phyloP scores from a whole-genome alignment of 108 stramenopile species.

The Nannochloropsis gaditana region DNA sequence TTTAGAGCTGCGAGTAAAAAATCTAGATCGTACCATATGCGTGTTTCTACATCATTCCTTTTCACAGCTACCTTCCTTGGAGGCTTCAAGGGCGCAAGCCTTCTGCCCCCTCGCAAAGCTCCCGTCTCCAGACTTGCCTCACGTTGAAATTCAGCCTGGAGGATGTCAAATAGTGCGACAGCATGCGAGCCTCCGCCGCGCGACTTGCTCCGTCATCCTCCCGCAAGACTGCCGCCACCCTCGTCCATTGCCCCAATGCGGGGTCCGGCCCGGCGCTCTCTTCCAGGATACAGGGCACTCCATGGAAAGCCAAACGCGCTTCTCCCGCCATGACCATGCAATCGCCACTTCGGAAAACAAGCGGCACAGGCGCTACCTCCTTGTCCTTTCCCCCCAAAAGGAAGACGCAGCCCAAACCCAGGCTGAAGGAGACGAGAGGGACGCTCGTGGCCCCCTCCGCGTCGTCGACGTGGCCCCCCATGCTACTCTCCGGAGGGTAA shows the following conservation, averaged over 20 bases:
- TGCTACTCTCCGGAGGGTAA: background rate
- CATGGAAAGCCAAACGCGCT: background rate
- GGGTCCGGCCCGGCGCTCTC: background rate
- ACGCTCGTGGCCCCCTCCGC: slow-evolving; percentile 14
- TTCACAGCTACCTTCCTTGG: too few relatives aligned
- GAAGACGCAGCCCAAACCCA: background rate
- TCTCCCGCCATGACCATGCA: background rate
- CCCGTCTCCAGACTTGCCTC: background rate
- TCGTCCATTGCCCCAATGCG: background rate
- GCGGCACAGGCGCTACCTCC: background rate
- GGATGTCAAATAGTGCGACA: slow-evolving; percentile 1
- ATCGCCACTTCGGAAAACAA: background rate
- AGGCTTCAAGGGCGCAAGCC: background rate
- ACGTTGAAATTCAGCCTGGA: background rate
- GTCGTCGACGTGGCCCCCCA: background rate
- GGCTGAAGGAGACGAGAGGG: slow-evolving; percentile 12
- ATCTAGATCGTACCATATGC: too few relatives aligned
- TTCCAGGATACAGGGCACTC: background rate
- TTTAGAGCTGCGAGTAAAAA: too few relatives aligned
- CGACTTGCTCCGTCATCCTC: background rate
- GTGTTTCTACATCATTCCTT: too few relatives aligned
- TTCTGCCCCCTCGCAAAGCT: background rate
- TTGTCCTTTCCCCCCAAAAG: background rate
- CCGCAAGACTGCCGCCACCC: background rate
- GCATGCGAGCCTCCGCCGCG: background rate